A percentile compares a stretch with the other conserved stretches of the same genome.
Evolutionary conservation across 495 filamentous ascomycete species (phyloP).

Genomic region (Annulohypoxylon bovei): DNA sequence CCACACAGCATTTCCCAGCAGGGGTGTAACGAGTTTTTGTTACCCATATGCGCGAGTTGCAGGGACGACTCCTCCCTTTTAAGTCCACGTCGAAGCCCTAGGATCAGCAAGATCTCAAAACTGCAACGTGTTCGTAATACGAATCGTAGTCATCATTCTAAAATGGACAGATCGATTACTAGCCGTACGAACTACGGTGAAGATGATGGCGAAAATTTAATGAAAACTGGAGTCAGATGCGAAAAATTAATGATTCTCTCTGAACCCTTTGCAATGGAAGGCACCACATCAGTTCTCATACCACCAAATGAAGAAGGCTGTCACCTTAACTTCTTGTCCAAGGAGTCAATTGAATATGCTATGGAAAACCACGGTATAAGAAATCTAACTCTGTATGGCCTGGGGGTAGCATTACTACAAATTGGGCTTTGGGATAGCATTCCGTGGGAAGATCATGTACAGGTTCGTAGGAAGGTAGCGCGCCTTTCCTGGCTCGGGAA

Average conservation of each 20-base stretch:
- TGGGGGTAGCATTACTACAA: constrained; percentile 41
- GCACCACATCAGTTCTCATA: not conserved
- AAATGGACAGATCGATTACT: not conserved
- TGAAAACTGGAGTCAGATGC: not conserved
- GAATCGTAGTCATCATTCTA: not conserved
- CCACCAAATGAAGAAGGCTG: not conserved
- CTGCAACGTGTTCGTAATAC: not conserved
- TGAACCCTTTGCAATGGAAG: not conserved
- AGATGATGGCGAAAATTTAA: not conserved
- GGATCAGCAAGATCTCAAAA: not conserved
- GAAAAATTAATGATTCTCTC: not conserved
- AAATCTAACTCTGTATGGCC: constrained; percentile 39
- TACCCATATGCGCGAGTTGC: constrained; percentile 8
- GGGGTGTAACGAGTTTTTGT: not conserved
- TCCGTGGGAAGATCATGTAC: constrained; percentile 9
- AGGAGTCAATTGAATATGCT: constrained; percentile 23
- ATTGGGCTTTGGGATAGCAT: constrained; percentile 40
- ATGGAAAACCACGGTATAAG: constrained; percentile 35
- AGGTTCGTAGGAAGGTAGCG: constrained; percentile 15
- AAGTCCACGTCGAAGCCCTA: not conserved
- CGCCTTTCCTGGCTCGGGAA: constrained; percentile 4
- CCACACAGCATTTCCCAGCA: not conserved
- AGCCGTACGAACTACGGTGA: not conserved
- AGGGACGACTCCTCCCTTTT: not conserved
- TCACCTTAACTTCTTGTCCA: not conserved